phyloP scores from a whole-genome alignment of 371 early-diverging fungal genomes.

The Conidiobolus incongruus region DNA sequence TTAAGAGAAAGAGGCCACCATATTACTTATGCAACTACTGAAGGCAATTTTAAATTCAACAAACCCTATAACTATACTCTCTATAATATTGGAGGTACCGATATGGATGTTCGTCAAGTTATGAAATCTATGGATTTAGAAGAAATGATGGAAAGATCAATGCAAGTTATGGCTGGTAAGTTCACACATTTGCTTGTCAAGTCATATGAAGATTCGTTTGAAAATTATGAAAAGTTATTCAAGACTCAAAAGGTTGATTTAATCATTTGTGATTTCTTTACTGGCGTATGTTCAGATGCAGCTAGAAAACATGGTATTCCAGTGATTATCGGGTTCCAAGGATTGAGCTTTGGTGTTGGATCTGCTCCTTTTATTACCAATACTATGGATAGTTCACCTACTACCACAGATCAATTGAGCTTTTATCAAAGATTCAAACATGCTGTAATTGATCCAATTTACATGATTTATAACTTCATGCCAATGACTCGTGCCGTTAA shows the following conservation, averaged over 20 bases:
- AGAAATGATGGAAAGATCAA: too few species aligned
- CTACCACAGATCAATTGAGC: background rate
- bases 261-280: slow-evolving; percentile 5
- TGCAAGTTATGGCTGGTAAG: too few species aligned
- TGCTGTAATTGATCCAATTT: background rate
- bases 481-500: background rate
- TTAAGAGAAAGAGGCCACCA: too few species aligned
- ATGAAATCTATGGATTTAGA: too few species aligned
- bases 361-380: background rate
- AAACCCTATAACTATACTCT: too few species aligned
- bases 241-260: background rate
- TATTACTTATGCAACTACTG: too few species aligned
- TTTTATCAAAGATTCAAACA: background rate
- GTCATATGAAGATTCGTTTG: too few species aligned
- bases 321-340: slow-evolving; percentile 1
- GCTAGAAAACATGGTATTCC: slow-evolving; percentile 2
- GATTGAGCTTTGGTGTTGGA: background rate
- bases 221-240: background rate
- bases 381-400: background rate
- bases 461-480: background rate
- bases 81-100: too few species aligned
- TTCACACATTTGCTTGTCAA: too few species aligned
- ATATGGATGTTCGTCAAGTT: too few species aligned
- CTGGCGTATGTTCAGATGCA: slow-evolving; percentile 1
- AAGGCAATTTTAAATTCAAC: too few species aligned